Evolutionary conservation across 176 grass and related monocot species (phyloP).

Genomic region (Oryza coarctata): DNA sequence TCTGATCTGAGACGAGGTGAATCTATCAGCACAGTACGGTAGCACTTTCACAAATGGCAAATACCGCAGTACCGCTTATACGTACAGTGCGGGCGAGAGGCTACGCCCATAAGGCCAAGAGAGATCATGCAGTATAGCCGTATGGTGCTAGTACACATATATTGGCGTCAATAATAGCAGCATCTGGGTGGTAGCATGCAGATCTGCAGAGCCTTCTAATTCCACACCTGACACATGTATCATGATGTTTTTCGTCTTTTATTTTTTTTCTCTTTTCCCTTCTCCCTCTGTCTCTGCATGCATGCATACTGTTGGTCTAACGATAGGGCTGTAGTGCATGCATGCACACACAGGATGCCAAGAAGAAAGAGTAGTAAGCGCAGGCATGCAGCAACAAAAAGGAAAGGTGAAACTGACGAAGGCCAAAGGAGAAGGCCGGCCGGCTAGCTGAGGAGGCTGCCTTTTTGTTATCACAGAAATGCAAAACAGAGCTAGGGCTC

Average conservation of each 20-base stretch:
- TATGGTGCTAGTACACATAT: constrained; percentile 28
- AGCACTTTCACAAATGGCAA: constrained; percentile 25
- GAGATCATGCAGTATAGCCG: not conserved
- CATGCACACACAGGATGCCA: constrained; percentile 5
- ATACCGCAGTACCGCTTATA: not conserved
- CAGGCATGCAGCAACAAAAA: not conserved
- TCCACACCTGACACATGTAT: constrained; percentile 40
- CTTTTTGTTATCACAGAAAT: constrained; percentile 32
- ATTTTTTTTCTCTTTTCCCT: not conserved
- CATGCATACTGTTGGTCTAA: constrained; percentile 13
- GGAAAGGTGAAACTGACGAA: constrained; percentile 24
- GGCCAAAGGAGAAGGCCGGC: constrained; percentile 23
- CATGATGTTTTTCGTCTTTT: constrained; percentile 26
- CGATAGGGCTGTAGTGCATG: not conserved
- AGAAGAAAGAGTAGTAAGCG: not conserved
- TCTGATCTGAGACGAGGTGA: not conserved
- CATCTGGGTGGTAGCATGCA: constrained; percentile 1
- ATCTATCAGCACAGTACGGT: not conserved
- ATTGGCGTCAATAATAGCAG: constrained; percentile 20
- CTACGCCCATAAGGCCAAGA: not conserved
- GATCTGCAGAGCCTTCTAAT: constrained; percentile 36
- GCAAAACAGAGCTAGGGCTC: constrained; percentile 10
- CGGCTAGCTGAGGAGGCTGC: constrained; percentile 9
- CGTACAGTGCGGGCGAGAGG: not conserved
- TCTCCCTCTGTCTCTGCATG: not conserved